A percentile compares a stretch with the other conserved stretches of the same genome.
These are phyloP conservation scores for Phytophthora lateralis DNA, from an alignment of 352 stramenopile genomes.

Conservation along the genomic window DNA sequence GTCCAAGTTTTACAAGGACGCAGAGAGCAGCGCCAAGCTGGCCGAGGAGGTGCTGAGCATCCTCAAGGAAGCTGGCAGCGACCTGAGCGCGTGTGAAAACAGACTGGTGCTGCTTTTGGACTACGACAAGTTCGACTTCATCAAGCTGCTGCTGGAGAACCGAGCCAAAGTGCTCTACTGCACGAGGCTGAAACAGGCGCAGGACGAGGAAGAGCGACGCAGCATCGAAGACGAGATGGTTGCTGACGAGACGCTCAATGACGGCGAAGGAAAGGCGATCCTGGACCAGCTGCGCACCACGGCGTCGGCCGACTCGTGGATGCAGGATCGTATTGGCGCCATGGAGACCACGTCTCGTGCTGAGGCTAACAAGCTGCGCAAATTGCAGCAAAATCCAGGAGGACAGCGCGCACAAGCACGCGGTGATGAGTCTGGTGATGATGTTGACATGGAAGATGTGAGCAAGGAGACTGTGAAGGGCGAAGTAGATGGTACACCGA, in stretches of 20 bases:
- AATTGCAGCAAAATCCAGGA: conserved; percentile 66
- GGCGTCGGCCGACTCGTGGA: conserved; percentile 94
- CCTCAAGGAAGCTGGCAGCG: conserved; percentile 63
- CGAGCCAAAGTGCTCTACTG: conserved; percentile 96
- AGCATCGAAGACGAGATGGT: conserved; percentile 92
- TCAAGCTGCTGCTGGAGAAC: conserved; percentile 98
- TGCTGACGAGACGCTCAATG: conserved; percentile 68
- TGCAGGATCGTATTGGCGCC: conserved; percentile 89
- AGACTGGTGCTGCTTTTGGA: conserved; percentile 96
- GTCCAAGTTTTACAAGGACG: conserved; percentile 96
- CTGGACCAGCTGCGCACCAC: conserved; percentile 91
- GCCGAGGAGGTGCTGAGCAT: conserved; percentile 91
- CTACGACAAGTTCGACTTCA: conserved; percentile 99
- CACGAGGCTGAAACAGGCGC: conserved; percentile 96
- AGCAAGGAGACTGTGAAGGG: conserved; percentile 24
- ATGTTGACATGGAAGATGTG: conserved; percentile 60
- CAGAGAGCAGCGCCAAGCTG: conserved; percentile 91
- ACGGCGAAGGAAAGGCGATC: conserved; percentile 91
- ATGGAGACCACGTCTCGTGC: conserved; percentile 86
- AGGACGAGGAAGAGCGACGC: conserved; percentile 91
- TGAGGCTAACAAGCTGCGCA: conserved; percentile 83
- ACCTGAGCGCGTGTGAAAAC: conserved; percentile 95
- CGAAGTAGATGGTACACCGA: conserved; percentile 24
- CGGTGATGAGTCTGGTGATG: conserved; percentile 44
- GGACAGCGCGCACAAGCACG: conserved; percentile 14